Conservation (phyloP, 169 alveolate species). For the Eimeria maxima region DNA sequence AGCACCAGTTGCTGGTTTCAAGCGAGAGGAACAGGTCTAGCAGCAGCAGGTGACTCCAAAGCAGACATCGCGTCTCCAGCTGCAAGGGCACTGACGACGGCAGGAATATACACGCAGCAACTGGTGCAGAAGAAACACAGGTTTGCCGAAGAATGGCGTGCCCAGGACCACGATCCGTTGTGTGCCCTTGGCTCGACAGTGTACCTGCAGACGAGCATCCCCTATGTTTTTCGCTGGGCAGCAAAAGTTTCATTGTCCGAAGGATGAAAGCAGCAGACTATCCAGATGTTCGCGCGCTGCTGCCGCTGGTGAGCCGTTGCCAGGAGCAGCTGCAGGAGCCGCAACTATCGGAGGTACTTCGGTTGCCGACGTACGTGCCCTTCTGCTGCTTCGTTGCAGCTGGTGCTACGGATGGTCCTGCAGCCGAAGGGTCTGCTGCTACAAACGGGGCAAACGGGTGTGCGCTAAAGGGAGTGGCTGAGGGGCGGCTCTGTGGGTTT, state of each 20-base stretch:
- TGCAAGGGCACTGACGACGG: background rate
- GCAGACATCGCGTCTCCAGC: background rate
- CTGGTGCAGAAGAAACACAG: background rate
- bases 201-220: background rate
- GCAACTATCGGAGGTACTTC: background rate
- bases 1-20: background rate
- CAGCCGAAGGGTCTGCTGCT: background rate
- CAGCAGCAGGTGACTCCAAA: background rate
- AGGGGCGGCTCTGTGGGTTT: slow-evolving; percentile 61
- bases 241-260: slow-evolving; percentile 2
- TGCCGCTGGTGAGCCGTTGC: slow-evolving; percentile 79
- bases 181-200: slow-evolving; percentile 18
- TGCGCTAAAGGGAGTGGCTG: background rate
- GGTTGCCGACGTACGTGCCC: slow-evolving; percentile 43
- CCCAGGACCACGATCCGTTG: background rate
- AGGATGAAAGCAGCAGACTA: slow-evolving; percentile 71
- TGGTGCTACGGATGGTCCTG: background rate
- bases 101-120: background rate
- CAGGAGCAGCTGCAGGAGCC: slow-evolving; percentile 17
- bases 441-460: background rate
- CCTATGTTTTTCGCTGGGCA: background rate
- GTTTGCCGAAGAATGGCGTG: background rate
- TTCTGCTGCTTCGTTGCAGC: slow-evolving; percentile 75
- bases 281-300: slow-evolving; percentile 55
- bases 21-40: background rate